phyloP scores from a whole-genome alignment of 2,329 filamentous ascomycete genomes.

The Aurifilum marmelostoma region DNA sequence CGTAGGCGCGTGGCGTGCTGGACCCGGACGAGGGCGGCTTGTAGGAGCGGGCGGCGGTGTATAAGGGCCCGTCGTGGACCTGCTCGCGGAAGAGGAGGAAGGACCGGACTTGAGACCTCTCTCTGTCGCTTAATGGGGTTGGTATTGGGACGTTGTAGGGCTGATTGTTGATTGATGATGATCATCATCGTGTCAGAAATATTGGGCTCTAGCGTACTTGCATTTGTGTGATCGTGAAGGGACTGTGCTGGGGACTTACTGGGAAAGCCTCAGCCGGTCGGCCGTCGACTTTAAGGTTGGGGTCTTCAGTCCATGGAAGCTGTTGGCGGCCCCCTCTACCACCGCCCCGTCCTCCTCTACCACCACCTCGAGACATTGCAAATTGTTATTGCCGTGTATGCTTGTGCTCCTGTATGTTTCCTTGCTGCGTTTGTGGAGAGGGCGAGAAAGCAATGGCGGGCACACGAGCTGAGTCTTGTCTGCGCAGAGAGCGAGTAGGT shows the following conservation, averaged over 20 bases:
- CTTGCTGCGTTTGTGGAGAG: background rate
- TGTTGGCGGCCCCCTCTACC: slow-evolving; percentile 50
- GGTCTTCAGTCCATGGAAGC: slow-evolving; percentile 60
- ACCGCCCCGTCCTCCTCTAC: slow-evolving; percentile 54
- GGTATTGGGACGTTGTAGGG: slow-evolving; percentile 54
- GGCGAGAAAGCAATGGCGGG: background rate
- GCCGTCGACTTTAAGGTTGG: slow-evolving; percentile 50
- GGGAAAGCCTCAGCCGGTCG: slow-evolving; percentile 64
- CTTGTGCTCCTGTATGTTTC: background rate
- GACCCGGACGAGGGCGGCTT: slow-evolving; percentile 42
- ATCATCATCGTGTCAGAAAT: slow-evolving; percentile 3
- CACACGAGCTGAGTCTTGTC: background rate
- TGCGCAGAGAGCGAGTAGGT: background rate
- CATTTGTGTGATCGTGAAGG: background rate
- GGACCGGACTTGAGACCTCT: slow-evolving; percentile 52
- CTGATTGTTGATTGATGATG: slow-evolving; percentile 37
- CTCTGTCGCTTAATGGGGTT: slow-evolving; percentile 47
- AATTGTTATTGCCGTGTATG: slow-evolving; percentile 3
- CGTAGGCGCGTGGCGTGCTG: slow-evolving; percentile 50
- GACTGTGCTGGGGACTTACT: slow-evolving; percentile 40
- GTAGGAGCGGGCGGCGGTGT: slow-evolving; percentile 56
- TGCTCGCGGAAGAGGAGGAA: slow-evolving; percentile 61
- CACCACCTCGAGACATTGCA: slow-evolving; percentile 56
- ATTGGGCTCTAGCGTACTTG: background rate
- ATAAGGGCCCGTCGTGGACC: slow-evolving; percentile 57